Conservation (phyloP, 225 moss, liverwort and hornwort species). For the Physcomitrellopsis africana region DNA sequence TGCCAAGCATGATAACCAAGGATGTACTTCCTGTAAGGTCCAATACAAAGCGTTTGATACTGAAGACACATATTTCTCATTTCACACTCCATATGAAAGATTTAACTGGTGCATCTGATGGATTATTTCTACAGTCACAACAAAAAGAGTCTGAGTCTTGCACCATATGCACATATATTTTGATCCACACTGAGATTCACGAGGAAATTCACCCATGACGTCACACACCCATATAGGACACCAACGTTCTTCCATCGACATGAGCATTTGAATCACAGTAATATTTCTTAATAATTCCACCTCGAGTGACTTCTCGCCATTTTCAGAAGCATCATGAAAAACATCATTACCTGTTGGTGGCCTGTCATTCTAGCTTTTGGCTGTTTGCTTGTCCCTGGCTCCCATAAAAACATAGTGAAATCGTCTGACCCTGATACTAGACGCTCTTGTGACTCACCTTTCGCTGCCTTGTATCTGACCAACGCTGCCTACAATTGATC, state of each 20-base stretch:
- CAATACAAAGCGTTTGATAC: neutral
- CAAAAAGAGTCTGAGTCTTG: neutral
- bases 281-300: neutral
- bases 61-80: neutral
- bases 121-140: neutral
- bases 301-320: conserved; percentile 1
- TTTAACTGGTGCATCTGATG: neutral
- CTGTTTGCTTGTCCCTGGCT: conserved; percentile 83
- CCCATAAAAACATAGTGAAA: conserved; percentile 98
- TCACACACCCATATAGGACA: neutral
- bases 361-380: conserved; percentile 90
- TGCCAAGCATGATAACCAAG: neutral
- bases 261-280: conserved; percentile 12
- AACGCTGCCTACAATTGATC: conserved; percentile 66
- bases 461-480: conserved; percentile 75
- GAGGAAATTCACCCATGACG: neutral
- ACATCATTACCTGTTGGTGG: conserved; percentile 74
- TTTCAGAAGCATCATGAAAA: neutral
- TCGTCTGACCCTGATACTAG: conserved; percentile 98
- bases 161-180: neutral
- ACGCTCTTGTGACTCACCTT: conserved; percentile 75
- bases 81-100: neutral
- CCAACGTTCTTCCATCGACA: conserved; percentile 2
- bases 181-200: neutral
- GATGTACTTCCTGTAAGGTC: neutral